These are phyloP conservation scores for Penicillium coprophilum DNA, from an alignment of 495 filamentous ascomycete genomes.

Conservation along the genomic window DNA sequence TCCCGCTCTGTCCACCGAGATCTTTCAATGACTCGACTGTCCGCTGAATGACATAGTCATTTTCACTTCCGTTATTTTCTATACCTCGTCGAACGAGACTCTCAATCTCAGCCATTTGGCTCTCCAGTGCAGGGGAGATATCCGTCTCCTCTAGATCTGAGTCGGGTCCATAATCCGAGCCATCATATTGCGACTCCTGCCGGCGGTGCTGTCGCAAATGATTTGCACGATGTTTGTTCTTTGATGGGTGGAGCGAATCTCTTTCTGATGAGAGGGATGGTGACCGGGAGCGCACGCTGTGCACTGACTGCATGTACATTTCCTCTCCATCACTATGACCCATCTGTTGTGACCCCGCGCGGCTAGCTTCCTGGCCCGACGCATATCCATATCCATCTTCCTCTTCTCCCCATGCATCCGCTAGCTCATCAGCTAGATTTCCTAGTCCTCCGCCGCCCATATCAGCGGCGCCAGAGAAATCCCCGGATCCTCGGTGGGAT, in stretches of 20 bases:
- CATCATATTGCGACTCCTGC: slow-evolving; percentile 54
- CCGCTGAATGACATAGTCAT: slow-evolving; percentile 67
- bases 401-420: slow-evolving; percentile 60
- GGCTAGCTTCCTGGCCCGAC: slow-evolving; percentile 42
- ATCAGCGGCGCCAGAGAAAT: slow-evolving; percentile 41
- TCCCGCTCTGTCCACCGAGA: slow-evolving; percentile 73
- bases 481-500: slow-evolving; percentile 45
- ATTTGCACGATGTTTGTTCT: slow-evolving; percentile 32
- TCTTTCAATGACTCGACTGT: slow-evolving; percentile 73
- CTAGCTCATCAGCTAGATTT: slow-evolving; percentile 77
- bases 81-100: slow-evolving; percentile 69
- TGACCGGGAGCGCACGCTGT: slow-evolving; percentile 30
- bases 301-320: slow-evolving; percentile 30
- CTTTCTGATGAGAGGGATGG: slow-evolving; percentile 33
- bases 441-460: slow-evolving; percentile 62
- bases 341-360: slow-evolving; percentile 34
- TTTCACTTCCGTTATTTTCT: slow-evolving; percentile 66
- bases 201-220: slow-evolving; percentile 44
- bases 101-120: slow-evolving; percentile 75
- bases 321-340: slow-evolving; percentile 39
- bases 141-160: slow-evolving; percentile 71
- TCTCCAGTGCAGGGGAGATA: slow-evolving; percentile 70
- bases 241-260: slow-evolving; percentile 30
- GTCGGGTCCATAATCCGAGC: slow-evolving; percentile 62
- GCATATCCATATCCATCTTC: slow-evolving; percentile 50